Conservation (phyloP, 495 filamentous ascomycete species). For the Usnea hakonensis region DNA sequence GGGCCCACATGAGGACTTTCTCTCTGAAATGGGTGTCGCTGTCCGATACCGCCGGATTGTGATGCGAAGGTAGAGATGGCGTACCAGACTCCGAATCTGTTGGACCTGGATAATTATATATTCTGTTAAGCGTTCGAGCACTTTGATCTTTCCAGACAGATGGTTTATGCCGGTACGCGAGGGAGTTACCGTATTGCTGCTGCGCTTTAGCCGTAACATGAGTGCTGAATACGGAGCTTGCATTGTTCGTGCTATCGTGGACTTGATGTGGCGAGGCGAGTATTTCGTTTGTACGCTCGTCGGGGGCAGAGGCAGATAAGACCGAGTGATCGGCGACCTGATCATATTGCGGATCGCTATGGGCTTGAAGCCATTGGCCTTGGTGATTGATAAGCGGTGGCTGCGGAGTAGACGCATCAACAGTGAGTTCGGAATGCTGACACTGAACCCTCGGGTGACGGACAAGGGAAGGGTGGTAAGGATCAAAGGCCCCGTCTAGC, state of each 20-base stretch:
- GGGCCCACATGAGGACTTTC: conserved; percentile 73
- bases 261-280: not conserved
- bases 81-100: not conserved
- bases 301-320: not conserved
- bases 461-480: conserved; percentile 62
- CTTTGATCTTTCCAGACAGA: conserved; percentile 12
- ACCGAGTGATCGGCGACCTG: not conserved
- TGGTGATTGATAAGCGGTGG: conserved; percentile 7
- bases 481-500: conserved; percentile 68
- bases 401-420: conserved; percentile 5
- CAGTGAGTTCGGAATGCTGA: not conserved
- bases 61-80: not conserved
- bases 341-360: conserved; percentile 4
- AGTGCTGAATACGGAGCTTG: not conserved
- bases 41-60: not conserved
- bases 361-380: conserved; percentile 12
- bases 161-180: conserved; percentile 15
- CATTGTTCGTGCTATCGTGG: not conserved
- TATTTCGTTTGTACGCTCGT: not conserved
- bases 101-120: not conserved
- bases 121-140: conserved; percentile 2
- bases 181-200: conserved; percentile 7
- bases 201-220: conserved; percentile 5
- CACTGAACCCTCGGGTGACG: conserved; percentile 48
- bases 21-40: conserved; percentile 64